phyloP scores from a whole-genome alignment of 1,284 basidiomycete species.

The Trametes versicolor region DNA sequence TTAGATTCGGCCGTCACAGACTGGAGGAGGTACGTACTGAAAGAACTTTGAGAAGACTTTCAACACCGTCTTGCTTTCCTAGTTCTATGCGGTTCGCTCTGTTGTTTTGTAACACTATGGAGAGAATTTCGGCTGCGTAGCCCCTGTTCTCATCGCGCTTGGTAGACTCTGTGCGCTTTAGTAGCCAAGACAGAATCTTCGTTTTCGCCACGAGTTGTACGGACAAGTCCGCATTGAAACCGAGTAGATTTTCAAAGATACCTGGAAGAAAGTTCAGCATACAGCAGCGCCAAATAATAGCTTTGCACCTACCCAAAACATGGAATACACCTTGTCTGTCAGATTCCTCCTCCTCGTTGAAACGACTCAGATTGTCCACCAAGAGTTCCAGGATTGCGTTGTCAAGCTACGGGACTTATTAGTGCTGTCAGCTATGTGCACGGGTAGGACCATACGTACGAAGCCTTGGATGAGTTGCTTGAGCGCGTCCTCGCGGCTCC shows the following conservation, averaged over 20 bases:
- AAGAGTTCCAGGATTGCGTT: constrained; percentile 89
- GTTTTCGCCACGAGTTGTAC: constrained; percentile 79
- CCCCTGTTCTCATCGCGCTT: constrained; percentile 86
- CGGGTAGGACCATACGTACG: constrained; percentile 56
- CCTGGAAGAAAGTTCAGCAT: constrained; percentile 54
- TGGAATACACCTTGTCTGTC: constrained; percentile 93
- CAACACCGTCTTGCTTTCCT: constrained; percentile 81
- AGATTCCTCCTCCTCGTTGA: constrained; percentile 88
- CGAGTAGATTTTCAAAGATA: constrained; percentile 92
- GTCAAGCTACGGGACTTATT: constrained; percentile 62
- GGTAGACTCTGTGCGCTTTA: constrained; percentile 80
- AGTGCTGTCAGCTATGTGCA: background rate
- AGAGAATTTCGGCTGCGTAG: constrained; percentile 89
- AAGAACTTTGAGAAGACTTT: constrained; percentile 79
- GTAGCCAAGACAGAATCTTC: constrained; percentile 80
- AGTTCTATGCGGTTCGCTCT: constrained; percentile 70
- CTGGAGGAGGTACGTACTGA: constrained; percentile 67
- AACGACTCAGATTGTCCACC: constrained; percentile 86
- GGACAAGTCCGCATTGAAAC: constrained; percentile 83
- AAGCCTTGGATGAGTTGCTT: constrained; percentile 79
- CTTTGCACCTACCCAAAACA: constrained; percentile 69
- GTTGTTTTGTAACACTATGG: constrained; percentile 87
- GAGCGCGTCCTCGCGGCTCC: constrained; percentile 73
- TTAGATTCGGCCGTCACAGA: background rate
- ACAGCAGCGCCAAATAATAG: background rate